Conservation (phyloP, 495 filamentous ascomycete genomes). For the Amorphotheca resinae region DNA sequence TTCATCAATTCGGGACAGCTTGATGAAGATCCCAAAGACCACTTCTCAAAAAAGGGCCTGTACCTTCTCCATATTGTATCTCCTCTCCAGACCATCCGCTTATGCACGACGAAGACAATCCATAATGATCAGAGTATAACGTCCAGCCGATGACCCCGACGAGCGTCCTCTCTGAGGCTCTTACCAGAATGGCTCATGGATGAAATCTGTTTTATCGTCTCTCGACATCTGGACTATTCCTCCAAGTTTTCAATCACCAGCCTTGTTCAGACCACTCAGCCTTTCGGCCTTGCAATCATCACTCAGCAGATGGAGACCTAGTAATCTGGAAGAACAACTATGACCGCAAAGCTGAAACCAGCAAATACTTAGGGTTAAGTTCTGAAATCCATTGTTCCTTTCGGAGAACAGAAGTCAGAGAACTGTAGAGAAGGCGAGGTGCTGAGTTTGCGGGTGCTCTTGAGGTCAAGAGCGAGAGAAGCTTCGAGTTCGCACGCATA, state of each 20-base stretch:
- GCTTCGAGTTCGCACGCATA: conserved; percentile 16
- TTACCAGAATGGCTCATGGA: conserved; percentile 53
- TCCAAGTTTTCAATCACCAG: conserved; percentile 27
- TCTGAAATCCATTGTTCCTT: conserved; percentile 55
- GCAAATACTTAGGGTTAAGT: conserved; percentile 67
- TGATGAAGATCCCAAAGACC: conserved; percentile 20
- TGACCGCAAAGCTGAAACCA: conserved; percentile 44
- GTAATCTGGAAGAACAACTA: conserved; percentile 32
- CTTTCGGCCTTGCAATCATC: conserved; percentile 13
- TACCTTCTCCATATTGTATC: conserved; percentile 15
- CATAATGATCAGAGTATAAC: conserved; percentile 41
- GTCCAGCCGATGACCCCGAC: conserved; percentile 48
- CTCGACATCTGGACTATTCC: conserved; percentile 32
- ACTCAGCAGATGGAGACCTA: conserved; percentile 24
- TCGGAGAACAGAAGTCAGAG: conserved; percentile 51
- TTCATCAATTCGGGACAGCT: conserved; percentile 10
- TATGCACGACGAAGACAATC: conserved; percentile 18
- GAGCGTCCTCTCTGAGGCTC: conserved; percentile 50
- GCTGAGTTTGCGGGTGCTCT: conserved; percentile 30
- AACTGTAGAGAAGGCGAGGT: conserved; percentile 56
- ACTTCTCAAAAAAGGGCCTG: conserved; percentile 21
- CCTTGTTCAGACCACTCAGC: conserved; percentile 12
- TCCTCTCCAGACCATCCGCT: conserved; percentile 8
- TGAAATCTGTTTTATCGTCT: conserved; percentile 24
- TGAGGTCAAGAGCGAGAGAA: conserved; percentile 26